These are phyloP conservation scores for Camillea tinctor DNA, from an alignment of 2,329 filamentous ascomycete species.

Conservation along the genomic window DNA sequence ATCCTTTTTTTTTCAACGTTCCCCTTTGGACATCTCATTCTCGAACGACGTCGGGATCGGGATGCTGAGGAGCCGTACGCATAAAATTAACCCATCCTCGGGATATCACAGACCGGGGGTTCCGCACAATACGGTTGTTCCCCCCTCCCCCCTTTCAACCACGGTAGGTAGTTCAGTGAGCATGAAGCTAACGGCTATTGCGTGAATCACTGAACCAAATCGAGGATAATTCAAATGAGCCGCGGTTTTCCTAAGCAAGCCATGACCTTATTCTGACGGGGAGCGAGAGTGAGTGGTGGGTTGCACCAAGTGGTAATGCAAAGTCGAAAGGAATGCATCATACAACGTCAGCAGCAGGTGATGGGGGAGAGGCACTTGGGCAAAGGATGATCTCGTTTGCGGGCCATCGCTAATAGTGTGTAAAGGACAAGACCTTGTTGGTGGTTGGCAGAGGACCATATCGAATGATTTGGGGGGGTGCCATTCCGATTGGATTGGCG, in stretches of 20 bases:
- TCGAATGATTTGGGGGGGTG: background rate
- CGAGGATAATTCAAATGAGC: background rate
- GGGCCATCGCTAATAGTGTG: background rate
- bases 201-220: background rate
- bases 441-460: background rate
- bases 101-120: background rate
- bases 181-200: no score
- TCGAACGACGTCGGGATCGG: background rate
- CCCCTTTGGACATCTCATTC: background rate
- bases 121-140: no score
- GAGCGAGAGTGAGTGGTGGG: background rate
- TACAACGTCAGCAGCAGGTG: background rate
- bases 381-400: background rate
- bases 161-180: no score
- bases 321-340: background rate
- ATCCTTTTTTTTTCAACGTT: background rate
- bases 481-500: background rate
- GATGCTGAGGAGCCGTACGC: background rate
- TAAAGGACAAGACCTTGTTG: background rate
- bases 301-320: background rate
- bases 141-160: no score
- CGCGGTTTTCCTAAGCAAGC: background rate
- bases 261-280: background rate
- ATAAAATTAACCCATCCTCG: background rate
- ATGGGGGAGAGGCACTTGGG: background rate